These are phyloP conservation scores for Dipteronia sinensis DNA, from an alignment of 345 rosid species.

Conservation along the genomic window DNA sequence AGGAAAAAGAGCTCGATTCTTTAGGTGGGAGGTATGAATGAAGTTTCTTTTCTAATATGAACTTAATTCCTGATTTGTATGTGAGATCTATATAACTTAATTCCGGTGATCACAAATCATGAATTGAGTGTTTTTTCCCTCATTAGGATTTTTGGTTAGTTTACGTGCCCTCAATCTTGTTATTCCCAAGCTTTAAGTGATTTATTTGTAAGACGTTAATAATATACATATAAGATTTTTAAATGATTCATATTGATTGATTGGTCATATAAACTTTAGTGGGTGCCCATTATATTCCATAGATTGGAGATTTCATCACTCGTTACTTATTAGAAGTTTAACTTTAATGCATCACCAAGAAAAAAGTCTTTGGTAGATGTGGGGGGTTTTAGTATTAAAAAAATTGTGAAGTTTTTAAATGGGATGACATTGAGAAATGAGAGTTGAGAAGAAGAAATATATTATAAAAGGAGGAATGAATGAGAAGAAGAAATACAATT, in stretches of 20 bases:
- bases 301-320: neutral
- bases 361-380: neutral
- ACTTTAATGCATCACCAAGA: neutral
- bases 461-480: neutral
- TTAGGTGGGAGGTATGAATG: too few relatives aligned
- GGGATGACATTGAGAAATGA: slow-evolving; percentile 17
- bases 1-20: too few relatives aligned
- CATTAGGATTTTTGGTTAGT: too few relatives aligned
- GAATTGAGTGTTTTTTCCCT: too few relatives aligned
- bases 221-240: too few relatives aligned
- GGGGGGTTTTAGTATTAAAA: neutral
- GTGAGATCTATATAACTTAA: too few relatives aligned
- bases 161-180: too few relatives aligned
- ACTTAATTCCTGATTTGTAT: too few relatives aligned
- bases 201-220: neutral
- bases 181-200: too few relatives aligned
- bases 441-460: neutral
- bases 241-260: too few relatives aligned
- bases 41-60: too few relatives aligned
- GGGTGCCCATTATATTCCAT: neutral
- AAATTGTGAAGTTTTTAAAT: neutral
- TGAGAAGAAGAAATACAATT: neutral
- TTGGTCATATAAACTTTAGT: neutral
- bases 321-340: neutral
- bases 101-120: too few relatives aligned